These are phyloP conservation scores for Ormosia emarginata DNA, from an alignment of 306 rosid genomes.

Conservation along the genomic window DNA sequence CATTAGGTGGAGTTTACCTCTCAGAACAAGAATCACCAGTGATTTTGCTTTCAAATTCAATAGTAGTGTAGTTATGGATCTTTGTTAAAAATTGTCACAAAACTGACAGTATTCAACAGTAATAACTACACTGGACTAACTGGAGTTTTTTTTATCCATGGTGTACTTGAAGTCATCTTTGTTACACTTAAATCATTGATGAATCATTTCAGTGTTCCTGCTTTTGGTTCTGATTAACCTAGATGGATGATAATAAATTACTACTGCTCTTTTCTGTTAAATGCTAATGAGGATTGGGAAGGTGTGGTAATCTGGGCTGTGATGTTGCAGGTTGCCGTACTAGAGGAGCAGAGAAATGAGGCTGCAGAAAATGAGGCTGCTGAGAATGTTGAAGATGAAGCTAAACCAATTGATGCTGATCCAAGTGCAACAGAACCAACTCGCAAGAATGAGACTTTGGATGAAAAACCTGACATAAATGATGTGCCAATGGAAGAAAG, in stretches of 20 bases:
- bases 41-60: constrained; percentile 2
- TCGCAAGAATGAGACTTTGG: constrained; percentile 47
- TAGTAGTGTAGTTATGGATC: neutral
- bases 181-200: neutral
- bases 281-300: constrained; percentile 1
- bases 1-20: neutral
- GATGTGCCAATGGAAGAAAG: constrained; percentile 88
- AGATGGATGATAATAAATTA: neutral
- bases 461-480: constrained; percentile 89
- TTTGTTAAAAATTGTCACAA: neutral
- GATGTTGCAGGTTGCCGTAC: constrained; percentile 68
- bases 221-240: neutral
- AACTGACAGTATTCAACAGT: neutral
- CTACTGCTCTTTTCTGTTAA: neutral
- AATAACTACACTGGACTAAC: neutral
- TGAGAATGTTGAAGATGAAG: constrained; percentile 66
- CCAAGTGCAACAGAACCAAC: constrained; percentile 39
- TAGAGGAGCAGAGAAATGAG: constrained; percentile 83
- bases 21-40: neutral
- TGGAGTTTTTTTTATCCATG: neutral
- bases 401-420: constrained; percentile 48
- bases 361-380: constrained; percentile 54
- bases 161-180: neutral
- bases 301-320: constrained; percentile 26
- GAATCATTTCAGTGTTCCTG: neutral